Evolutionary conservation across 139 green algal genomes (phyloP), one percentile per base, ranked within the genome.

Genomic region (Yamagishiella unicocca): DNA sequence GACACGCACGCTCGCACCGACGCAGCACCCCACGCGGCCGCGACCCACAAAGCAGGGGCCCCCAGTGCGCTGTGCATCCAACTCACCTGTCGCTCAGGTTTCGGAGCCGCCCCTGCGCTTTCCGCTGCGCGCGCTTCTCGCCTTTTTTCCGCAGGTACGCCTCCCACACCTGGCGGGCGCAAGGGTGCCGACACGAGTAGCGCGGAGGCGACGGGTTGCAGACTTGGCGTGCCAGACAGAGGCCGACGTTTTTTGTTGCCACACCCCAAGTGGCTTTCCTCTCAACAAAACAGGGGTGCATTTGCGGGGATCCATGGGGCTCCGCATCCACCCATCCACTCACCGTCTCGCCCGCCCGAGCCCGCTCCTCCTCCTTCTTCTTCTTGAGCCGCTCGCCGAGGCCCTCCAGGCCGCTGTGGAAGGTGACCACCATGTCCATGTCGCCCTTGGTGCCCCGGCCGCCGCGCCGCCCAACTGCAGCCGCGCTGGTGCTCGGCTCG

Each of bases 361-460:
- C 78, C 81, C 84, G 88, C 77, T 90, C 90, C 58, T 96, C 93
- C 61, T 90, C 83, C 89, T 93, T 92, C 87, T 95, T 95, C n/a
- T 92, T 92, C 71, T 93, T 58, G 88, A 99, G 83, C 45, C 93
- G 91, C 58, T 95, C 76, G 0, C 93, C 94, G 64, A 99, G 89
- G 29, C 85, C 91, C 85, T 98, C 95, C 83, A 99, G 85, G 0
- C 97, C 96, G 17, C 92, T 84, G 31, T 80, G 92, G 70, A 90
- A 97, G 6, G 92, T 97, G 29, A 97, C 94, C 89, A 95, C 85
- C 94, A 97, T 96, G 55, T 97, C 95, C 78, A 95, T 90, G 29
- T 87, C 81, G 45, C 79, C 76, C 40, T 55, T 61, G 71, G 40
- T 2, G 67, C 67, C 22, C 46, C 53, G 42, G 19, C 2, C 21